These are phyloP conservation scores for Lactarius akahatsu DNA, from an alignment of 768 basidiomycete species.

Conservation along the genomic window DNA sequence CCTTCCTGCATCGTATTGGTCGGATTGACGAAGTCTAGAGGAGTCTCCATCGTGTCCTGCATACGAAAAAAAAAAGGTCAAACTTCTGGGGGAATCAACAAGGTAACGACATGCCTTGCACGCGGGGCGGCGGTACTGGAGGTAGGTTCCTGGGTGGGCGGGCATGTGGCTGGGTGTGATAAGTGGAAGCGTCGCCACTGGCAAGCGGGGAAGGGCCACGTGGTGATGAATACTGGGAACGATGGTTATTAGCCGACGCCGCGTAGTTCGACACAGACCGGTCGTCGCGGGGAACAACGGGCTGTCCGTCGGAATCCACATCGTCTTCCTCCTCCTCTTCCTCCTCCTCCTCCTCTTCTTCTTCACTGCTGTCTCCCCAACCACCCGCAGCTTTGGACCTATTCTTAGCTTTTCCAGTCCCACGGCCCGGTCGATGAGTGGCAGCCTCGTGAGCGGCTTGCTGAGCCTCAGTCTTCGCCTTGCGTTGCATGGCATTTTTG, in stretches of 20 bases:
- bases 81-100: background rate
- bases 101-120: slow-evolving; percentile 21
- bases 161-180: slow-evolving; percentile 8
- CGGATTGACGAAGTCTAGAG: slow-evolving; percentile 50
- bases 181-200: slow-evolving; percentile 10
- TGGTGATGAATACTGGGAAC: slow-evolving; percentile 16
- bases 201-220: slow-evolving; percentile 27
- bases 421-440: slow-evolving; percentile 68
- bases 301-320: slow-evolving; percentile 59
- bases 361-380: slow-evolving; percentile 75
- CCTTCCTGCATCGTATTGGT: slow-evolving; percentile 51
- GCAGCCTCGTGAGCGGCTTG: slow-evolving; percentile 81
- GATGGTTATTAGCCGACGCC: slow-evolving; percentile 23
- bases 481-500: slow-evolving; percentile 79
- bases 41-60: slow-evolving; percentile 42
- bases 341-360: slow-evolving; percentile 68
- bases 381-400: slow-evolving; percentile 44
- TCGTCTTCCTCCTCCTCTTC: slow-evolving; percentile 64
- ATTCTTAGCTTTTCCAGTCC: slow-evolving; percentile 41
- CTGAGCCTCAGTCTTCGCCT: slow-evolving; percentile 79
- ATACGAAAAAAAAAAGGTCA: background rate
- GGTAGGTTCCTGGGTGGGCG: slow-evolving; percentile 32
- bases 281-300: slow-evolving; percentile 31
- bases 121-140: slow-evolving; percentile 27
- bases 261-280: slow-evolving; percentile 26